A percentile compares a stretch with the other conserved stretches of the same genome.
These are phyloP conservation scores for Lantana camara DNA, from an alignment of 257 asterid genomes.

Conservation along the genomic window DNA sequence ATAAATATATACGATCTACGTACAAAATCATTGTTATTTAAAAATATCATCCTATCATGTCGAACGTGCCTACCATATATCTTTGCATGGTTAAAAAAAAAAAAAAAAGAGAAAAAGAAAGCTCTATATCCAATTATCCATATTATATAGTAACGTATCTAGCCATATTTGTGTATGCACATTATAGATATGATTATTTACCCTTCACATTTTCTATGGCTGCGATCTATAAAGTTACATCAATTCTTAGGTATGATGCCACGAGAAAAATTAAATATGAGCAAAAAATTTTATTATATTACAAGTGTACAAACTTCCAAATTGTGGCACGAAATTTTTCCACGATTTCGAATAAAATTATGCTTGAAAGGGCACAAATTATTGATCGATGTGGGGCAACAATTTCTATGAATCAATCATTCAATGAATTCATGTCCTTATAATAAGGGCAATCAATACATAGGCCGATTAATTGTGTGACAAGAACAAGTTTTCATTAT, in stretches of 20 bases:
- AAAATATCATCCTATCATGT: no score
- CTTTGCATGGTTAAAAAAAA: neutral
- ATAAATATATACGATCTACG: no score
- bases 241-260: neutral
- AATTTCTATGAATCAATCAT: neutral
- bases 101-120: neutral
- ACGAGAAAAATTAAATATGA: neutral
- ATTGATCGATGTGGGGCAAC: neutral
- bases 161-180: no score
- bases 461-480: neutral
- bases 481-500: neutral
- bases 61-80: neutral
- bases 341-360: no score
- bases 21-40: no score
- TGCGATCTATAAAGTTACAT: neutral
- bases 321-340: neutral
- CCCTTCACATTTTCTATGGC: neutral
- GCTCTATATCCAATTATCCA: no score
- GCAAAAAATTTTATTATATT: neutral
- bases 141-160: no score
- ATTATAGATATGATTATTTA: neutral
- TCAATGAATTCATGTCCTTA: neutral
- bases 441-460: neutral
- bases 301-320: conserved; percentile 12
- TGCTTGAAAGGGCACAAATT: neutral